These are phyloP conservation scores for Podaxis sp. DNA, from an alignment of 768 basidiomycete genomes.

Conservation along the genomic window DNA sequence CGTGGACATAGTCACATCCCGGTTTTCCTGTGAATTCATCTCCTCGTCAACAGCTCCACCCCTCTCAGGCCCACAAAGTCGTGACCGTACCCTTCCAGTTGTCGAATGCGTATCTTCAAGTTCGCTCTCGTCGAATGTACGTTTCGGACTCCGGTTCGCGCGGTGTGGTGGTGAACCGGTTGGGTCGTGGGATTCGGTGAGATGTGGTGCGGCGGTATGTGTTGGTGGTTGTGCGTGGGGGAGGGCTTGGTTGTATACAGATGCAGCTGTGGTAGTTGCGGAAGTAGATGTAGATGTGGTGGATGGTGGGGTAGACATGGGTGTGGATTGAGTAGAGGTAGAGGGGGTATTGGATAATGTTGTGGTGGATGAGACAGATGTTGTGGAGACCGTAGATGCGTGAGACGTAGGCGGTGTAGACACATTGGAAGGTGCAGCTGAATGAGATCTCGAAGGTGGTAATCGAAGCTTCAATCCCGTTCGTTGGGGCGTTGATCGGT, in stretches of 20 bases:
- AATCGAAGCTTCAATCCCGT: conserved; percentile 6
- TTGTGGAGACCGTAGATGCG: conserved; percentile 13
- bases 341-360: background rate
- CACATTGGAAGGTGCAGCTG: conserved; percentile 17
- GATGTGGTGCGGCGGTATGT: conserved; percentile 17
- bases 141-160: conserved; percentile 23
- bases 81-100: conserved; percentile 13
- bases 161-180: conserved; percentile 17
- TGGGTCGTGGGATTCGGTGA: conserved; percentile 13
- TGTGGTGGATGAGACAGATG: conserved; percentile 13
- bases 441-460: conserved; percentile 19
- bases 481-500: background rate
- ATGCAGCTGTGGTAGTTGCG: conserved; percentile 3
- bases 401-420: conserved; percentile 19
- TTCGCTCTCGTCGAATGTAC: conserved; percentile 33
- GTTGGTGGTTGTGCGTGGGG: conserved; percentile 14
- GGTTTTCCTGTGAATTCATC: too few relatives aligned
- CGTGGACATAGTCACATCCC: background rate
- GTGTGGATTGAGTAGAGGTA: background rate
- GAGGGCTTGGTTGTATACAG: conserved; percentile 11
- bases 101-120: conserved; percentile 14
- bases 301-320: conserved; percentile 6
- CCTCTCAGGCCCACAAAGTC: conserved; percentile 15
- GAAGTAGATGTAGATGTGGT: background rate
- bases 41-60: conserved; percentile 1